Evolutionary conservation across 2,329 filamentous ascomycete genomes (phyloP).

Genomic region (Apiospora sp.): DNA sequence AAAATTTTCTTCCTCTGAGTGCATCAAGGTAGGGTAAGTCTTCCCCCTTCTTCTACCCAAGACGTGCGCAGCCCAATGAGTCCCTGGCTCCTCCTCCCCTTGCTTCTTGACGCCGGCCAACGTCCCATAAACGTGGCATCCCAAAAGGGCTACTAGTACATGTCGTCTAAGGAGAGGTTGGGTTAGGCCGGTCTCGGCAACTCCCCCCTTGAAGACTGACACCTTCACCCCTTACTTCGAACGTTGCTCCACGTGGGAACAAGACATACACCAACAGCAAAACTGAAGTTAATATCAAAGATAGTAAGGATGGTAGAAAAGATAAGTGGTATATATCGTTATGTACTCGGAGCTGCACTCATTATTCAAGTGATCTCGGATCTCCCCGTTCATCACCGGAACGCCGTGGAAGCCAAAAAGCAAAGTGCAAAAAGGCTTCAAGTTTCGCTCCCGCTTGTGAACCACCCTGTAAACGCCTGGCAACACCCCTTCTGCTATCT

Average conservation of each 20-base stretch:
- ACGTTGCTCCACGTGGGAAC: background rate
- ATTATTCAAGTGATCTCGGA: background rate
- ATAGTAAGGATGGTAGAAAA: background rate
- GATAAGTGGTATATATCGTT: conserved; percentile 17
- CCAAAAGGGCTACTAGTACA: background rate
- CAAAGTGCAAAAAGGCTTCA: background rate
- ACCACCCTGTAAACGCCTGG: conserved; percentile 6
- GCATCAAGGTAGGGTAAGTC: background rate
- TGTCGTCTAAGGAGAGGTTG: background rate
- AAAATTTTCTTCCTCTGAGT: too few relatives aligned
- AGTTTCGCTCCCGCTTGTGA: background rate
- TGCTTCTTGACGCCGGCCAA: background rate
- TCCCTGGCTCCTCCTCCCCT: background rate
- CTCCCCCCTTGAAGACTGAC: background rate
- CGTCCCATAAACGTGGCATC: background rate
- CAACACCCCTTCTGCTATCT: too few relatives aligned
- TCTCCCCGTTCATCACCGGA: background rate
- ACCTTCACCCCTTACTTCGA: background rate
- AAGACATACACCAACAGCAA: background rate
- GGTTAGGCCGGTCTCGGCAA: background rate
- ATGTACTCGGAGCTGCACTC: conserved; percentile 14
- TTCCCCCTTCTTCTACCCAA: background rate
- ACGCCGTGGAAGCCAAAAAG: background rate
- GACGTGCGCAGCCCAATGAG: background rate
- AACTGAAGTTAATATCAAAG: too few relatives aligned